Base-by-base conservation (phyloP, 2,329 filamentous ascomycete species). In the Xylaria arbuscula region DNA sequence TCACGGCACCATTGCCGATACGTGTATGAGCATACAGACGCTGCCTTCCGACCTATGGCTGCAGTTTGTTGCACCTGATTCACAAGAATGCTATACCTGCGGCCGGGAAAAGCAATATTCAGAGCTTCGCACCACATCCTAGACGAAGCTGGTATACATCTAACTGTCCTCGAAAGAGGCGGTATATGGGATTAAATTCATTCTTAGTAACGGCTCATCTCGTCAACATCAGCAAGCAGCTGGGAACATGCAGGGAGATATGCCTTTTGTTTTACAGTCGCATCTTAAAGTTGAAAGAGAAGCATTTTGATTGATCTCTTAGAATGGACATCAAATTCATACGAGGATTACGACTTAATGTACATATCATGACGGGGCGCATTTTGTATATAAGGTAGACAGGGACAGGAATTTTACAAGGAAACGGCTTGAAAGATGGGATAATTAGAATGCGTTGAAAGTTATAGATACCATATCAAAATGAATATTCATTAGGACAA, bases 381-480 rank as follows among this genome's bases (percentile, higher is more conserved):
- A 15, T 22, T 55, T 47, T 36, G 19, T 17, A 45, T 45, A 56
- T 38, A 60, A 17, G n/a, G 32, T 45, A 32, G 22, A 19, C 28
- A 22, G 34, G 11, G 5, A 38, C 6, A 3, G 15, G 62, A 11
- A 8, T 24, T 24, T 1, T 13, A 40, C 34, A 34, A 38, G 24
- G 36, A 15, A 60, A 51, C 3, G 48, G n/a, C 2, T 8, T 2
- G 19, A 11, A 22, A 22, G 22, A 34, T 1, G 36, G 13, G 45
- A 57, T 32, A 28, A 2, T 45, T 61, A 57, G 36, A 51, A 17
- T 34, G 62, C 24, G 62, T 65, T 40, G 4, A 19, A 54, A 34
- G 11, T 19, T 9, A 47, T 38, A 53, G 10, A 68, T 59, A 56
- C 28, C 6, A 67, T 40, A 64, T 42, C n/a, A 32, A 50, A 36